Base-by-base conservation (phyloP, 768 basidiomycete genomes). In the Lentinula lateritia region DNA sequence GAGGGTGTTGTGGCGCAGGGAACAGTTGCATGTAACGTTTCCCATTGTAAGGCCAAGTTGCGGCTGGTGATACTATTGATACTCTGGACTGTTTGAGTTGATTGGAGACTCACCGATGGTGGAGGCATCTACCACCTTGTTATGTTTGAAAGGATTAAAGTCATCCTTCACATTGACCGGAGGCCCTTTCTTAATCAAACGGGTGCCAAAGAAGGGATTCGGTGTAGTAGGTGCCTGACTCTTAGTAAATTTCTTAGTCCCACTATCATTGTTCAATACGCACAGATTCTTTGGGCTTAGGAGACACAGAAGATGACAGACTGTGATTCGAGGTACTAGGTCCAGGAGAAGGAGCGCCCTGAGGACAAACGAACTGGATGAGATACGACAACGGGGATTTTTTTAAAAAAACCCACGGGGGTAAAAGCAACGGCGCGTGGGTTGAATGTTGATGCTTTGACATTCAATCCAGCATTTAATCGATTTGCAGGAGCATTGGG, bases 101-200 rank as follows among this genome's bases (percentile, higher is more conserved):
- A 9, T 48, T 32, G 18, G 32, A 6, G 41, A 83, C 93, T 67
- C 71, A 95, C 94, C 74, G 64, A 93, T 83, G 69, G 85, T 81
- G 28, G 82, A 74, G 6, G 94, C 84, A 58, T 92, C 92, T 7
- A 79, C 83, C 32, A 94, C 86, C 71, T 92, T 92, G 69, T 84
- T 83, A 68, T 89, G 85, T 75, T 92, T 93, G 84, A 96, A 97
- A 15, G 96, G 95, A 72, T 95, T 97, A 71, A 99, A 99, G 70
- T 98, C 96, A 67, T 97, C 93, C 76, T 96, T 93, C 73, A 96
- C 84, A 70, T 93, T 89, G 39, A 95, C 89, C 23, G 84, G 80
- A 3, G 81, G 69, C 58, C 80, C 82, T 75, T 90, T 92, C 81
- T 93, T 93, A 71, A 87, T 83, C 18, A 78, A 71, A 39, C 89